These are phyloP conservation scores for Macrophomina tecta DNA, from an alignment of 2,329 filamentous ascomycete genomes.

Conservation along the genomic window DNA sequence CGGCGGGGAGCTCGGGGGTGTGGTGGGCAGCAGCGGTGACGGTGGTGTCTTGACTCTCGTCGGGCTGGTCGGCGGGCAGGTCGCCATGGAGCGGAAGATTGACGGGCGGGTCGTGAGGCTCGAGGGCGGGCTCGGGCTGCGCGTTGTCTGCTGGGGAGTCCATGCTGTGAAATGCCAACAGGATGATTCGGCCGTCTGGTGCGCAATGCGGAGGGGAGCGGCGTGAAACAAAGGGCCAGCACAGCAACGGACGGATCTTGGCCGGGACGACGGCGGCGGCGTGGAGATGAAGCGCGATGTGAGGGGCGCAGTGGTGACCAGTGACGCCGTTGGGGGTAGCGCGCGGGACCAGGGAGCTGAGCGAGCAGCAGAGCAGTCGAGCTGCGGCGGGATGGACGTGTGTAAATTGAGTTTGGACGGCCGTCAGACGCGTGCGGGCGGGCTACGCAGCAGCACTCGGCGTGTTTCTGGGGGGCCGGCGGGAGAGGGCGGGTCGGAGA, in stretches of 20 bases:
- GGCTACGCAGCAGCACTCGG: slow-evolving; percentile 2
- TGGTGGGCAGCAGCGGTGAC: slow-evolving; percentile 49
- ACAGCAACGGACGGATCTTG: slow-evolving; percentile 14
- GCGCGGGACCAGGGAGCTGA: slow-evolving; percentile 7
- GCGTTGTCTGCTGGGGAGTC: slow-evolving; percentile 28
- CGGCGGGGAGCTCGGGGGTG: slow-evolving; percentile 44
- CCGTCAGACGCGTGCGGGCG: slow-evolving; percentile 1
- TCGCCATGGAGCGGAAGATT: slow-evolving; percentile 34
- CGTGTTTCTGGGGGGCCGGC: not conserved
- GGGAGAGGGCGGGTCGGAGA: not conserved
- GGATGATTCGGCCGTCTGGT: slow-evolving; percentile 23
- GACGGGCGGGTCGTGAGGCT: slow-evolving; percentile 27
- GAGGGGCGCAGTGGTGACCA: slow-evolving; percentile 16
- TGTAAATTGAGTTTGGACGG: slow-evolving; percentile 14
- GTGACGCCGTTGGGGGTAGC: slow-evolving; percentile 21
- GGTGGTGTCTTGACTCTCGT: slow-evolving; percentile 56
- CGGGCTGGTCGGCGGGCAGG: slow-evolving; percentile 49
- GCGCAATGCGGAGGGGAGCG: slow-evolving; percentile 22
- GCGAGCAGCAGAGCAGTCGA: slow-evolving; percentile 7
- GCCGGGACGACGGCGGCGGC: not conserved
- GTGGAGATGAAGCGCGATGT: slow-evolving; percentile 20
- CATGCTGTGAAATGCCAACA: slow-evolving; percentile 26
- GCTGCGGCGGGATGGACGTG: slow-evolving; percentile 6
- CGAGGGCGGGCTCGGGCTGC: slow-evolving; percentile 26
- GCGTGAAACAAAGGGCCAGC: slow-evolving; percentile 13